Evolutionary conservation across 192 early-diverging fungal species (phyloP), one percentile per base, ranked within the genome.

Genomic region (Endogone sp.): DNA sequence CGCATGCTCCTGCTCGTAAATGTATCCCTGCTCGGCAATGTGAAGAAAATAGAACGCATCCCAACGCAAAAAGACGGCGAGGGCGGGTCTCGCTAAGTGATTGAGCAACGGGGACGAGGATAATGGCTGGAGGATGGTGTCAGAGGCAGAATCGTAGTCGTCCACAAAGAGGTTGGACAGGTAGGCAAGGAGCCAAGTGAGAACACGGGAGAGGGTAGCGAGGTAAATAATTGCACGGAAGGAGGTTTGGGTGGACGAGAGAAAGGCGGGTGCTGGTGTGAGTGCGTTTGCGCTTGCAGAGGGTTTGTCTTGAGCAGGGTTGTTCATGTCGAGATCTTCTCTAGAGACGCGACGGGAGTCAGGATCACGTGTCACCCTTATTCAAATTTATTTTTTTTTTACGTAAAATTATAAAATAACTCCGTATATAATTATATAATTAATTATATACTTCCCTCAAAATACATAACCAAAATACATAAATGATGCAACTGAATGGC

Each of bases 31-130:
- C 66, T 88, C 84, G 1, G 93, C 86, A 62, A 95, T 90, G 55
- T 89, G 81, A 25, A 90, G 64, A 81, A 95, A 95, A 75, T 96
- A 95, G 66, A 95, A 84, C 0, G 92, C 85, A 71, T 98, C 96
- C 96, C 96, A 98, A 4, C 93, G 81, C 6, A 95, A 75, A 71
- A 92, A 89, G 3, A 87, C 83, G 60, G 28, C 64, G 27, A 75
- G 69, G 6, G 37, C 37, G 0, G 37, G 37, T 49, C 37, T 49
- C 37, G 37, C 37, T 6, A 49, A 49, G 37, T 49, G 16, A 1
- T 49, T 49, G 37, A 49, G 9, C 37, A 49, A 16, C 59, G 59
- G 59, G 27, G 21, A 60, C 27, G 59, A 26, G 24, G 59, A 60
- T 49, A 49, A 49, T 6, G 37, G 37, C 37, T 6, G 37, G 27